Conservation (phyloP, 1,284 basidiomycete species). For the Ganoderma sinense region DNA sequence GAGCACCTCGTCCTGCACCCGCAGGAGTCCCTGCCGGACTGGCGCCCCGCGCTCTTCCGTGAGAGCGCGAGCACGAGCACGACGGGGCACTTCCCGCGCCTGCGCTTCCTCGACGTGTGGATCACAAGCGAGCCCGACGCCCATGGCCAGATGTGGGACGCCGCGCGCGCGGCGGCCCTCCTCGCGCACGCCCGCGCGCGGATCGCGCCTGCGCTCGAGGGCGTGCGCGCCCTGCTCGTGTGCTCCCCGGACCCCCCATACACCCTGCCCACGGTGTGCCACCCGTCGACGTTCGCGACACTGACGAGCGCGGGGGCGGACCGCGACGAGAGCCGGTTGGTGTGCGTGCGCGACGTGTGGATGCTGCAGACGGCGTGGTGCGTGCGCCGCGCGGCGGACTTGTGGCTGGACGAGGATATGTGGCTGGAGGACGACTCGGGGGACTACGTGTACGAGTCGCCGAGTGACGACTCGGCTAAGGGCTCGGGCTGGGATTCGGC, state of each 20-base stretch:
- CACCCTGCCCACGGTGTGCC: background rate
- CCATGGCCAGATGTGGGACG: background rate
- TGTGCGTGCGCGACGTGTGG: background rate
- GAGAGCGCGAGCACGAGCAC: background rate
- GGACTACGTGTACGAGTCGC: background rate
- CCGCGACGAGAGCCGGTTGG: background rate
- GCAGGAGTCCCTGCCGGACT: background rate
- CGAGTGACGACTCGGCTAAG: background rate
- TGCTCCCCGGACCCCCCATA: background rate
- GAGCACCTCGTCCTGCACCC: background rate
- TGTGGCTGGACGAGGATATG: background rate
- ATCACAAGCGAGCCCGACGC: background rate
- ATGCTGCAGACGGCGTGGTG: background rate
- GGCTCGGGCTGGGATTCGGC: background rate
- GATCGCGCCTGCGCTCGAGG: background rate
- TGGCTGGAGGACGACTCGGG: background rate
- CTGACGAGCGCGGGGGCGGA: no score
- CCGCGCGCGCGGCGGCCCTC: background rate
- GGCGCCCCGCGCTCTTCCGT: background rate
- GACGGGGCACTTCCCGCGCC: no score
- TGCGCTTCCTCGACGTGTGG: background rate
- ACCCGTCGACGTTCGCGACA: background rate
- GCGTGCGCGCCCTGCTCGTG: background rate
- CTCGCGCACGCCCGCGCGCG: background rate
- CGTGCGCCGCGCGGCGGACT: background rate